phyloP scores from a whole-genome alignment of 129 eudicot genomes.

The Tagetes erecta region DNA sequence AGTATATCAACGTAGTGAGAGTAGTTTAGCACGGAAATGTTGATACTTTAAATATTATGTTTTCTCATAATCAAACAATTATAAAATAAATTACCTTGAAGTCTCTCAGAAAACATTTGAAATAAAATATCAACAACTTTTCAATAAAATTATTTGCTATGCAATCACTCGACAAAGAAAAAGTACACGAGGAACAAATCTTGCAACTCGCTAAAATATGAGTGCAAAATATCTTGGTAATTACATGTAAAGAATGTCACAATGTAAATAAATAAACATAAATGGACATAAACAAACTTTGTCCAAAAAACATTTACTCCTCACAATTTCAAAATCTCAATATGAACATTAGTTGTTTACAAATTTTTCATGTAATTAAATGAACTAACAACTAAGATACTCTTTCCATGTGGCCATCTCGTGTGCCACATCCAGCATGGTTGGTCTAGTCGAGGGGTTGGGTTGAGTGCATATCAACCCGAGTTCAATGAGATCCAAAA shows the following conservation, averaged over 20 bases:
- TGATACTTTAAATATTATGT: not conserved
- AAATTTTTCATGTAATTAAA: not conserved
- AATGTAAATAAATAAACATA: not conserved
- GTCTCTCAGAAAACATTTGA: too few species aligned
- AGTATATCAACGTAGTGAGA: too few species aligned
- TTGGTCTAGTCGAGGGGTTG: slow-evolving; percentile 66
- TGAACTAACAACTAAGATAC: slow-evolving; percentile 37
- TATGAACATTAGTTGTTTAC: slow-evolving; percentile 11
- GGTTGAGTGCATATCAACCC: slow-evolving; percentile 79
- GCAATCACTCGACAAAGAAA: slow-evolving; percentile 22
- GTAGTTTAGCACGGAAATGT: not conserved
- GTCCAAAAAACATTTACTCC: not conserved
- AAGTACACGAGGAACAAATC: slow-evolving; percentile 8
- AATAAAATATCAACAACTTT: not conserved
- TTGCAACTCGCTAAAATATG: slow-evolving; percentile 36
- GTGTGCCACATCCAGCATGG: slow-evolving; percentile 72
- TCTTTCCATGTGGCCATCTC: slow-evolving; percentile 63
- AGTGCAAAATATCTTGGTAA: slow-evolving; percentile 23
- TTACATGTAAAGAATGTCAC: slow-evolving; percentile 2
- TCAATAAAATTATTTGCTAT: slow-evolving; percentile 17
- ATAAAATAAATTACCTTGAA: not conserved
- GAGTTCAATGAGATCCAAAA: slow-evolving; percentile 67
- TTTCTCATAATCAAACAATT: not conserved
- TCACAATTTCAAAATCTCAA: not conserved
- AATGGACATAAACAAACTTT: not conserved